phyloP scores from a whole-genome alignment of 2,329 filamentous ascomycete species.

The Calonectria naviculata region DNA sequence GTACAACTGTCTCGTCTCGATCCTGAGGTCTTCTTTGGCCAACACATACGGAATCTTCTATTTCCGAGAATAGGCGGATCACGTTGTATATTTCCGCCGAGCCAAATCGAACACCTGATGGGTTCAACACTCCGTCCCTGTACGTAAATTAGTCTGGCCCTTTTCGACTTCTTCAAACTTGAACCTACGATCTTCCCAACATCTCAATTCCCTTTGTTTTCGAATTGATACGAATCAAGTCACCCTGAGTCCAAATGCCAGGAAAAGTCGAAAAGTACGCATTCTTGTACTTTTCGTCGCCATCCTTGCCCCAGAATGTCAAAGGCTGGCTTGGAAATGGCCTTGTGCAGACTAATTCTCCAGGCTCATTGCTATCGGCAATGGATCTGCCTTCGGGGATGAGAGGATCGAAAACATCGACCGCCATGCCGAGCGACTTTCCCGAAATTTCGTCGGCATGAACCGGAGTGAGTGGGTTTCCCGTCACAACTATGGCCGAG shows the following conservation, averaged over 20 bases:
- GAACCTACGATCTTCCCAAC: conserved; percentile 12
- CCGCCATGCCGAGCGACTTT: conserved; percentile 12
- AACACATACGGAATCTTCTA: conserved; percentile 11
- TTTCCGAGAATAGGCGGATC: not conserved
- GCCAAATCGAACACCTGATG: conserved; percentile 18
- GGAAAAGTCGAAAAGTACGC: conserved; percentile 9
- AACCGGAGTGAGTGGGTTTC: not conserved
- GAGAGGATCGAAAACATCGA: conserved; percentile 10
- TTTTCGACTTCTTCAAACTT: not conserved
- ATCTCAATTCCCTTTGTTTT: not conserved
- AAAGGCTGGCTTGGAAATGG: conserved; percentile 19
- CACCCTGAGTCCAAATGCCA: conserved; percentile 11
- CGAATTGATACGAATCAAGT: not conserved
- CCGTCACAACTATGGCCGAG: not conserved
- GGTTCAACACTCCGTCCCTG: conserved; percentile 20
- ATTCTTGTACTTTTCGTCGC: not conserved
- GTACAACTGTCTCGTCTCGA: conserved; percentile 5
- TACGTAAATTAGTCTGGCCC: not conserved
- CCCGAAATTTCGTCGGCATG: conserved; percentile 6
- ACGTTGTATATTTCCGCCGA: conserved; percentile 20
- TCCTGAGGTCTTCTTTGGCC: conserved; percentile 12
- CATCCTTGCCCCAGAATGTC: conserved; percentile 7
- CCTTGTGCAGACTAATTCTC: conserved; percentile 16
- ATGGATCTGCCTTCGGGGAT: not conserved
- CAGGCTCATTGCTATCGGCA: not conserved